phyloP scores from a whole-genome alignment of 2,329 filamentous ascomycete species.

The Clonostachys rhizophaga region DNA sequence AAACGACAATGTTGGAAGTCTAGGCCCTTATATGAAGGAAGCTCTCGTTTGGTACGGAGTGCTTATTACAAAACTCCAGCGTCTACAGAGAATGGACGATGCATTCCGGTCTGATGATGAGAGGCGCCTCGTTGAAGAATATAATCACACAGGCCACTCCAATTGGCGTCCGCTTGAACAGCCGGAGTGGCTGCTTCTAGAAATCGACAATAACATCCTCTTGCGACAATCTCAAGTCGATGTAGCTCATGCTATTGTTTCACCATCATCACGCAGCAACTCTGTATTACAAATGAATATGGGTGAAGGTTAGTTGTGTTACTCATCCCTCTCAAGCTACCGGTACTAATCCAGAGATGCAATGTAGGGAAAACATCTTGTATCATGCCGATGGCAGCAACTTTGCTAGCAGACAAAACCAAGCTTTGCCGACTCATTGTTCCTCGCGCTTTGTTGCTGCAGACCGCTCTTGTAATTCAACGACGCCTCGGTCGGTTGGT shows the following conservation, averaged over 20 bases:
- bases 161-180: slow-evolving; percentile 47
- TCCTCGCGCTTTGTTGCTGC: slow-evolving; percentile 48
- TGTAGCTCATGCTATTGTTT: slow-evolving; percentile 53
- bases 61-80: slow-evolving; percentile 36
- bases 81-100: slow-evolving; percentile 33
- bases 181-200: slow-evolving; percentile 60
- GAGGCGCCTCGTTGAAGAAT: slow-evolving; percentile 39
- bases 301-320: slow-evolving; percentile 44
- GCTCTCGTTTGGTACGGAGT: slow-evolving; percentile 36
- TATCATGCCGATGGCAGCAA: slow-evolving; percentile 60
- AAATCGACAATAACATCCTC: slow-evolving; percentile 57
- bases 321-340: neutral
- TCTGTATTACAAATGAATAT: slow-evolving; percentile 63
- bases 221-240: slow-evolving; percentile 55
- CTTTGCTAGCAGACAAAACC: slow-evolving; percentile 42
- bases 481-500: slow-evolving; percentile 45
- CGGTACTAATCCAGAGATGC: neutral
- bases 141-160: slow-evolving; percentile 44
- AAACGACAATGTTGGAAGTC: slow-evolving; percentile 5
- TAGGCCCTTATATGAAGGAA: slow-evolving; percentile 28
- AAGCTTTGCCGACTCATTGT: slow-evolving; percentile 55
- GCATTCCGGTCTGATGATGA: slow-evolving; percentile 16
- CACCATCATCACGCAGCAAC: slow-evolving; percentile 31
- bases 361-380: slow-evolving; percentile 64
- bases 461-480: slow-evolving; percentile 53